Conservation (phyloP, 108 stramenopile species). For the Cyclotella atomus region DNA sequence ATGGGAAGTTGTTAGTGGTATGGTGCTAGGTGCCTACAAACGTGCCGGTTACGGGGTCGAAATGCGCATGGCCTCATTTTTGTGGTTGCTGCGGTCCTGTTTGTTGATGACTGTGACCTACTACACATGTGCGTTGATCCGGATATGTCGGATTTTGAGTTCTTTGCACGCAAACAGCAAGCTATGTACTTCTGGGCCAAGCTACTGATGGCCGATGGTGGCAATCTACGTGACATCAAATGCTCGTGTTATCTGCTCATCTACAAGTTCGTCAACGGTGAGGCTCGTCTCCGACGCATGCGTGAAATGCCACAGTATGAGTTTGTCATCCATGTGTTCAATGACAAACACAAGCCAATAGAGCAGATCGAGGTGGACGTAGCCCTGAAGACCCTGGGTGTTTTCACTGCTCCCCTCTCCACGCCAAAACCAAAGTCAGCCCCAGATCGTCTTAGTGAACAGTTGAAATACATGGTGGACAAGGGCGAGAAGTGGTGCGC, state of each 20-base stretch:
- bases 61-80: not conserved
- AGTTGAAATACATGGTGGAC: too few relatives aligned
- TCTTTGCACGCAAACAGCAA: not conserved
- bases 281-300: not conserved
- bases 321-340: not conserved
- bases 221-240: not conserved
- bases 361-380: not conserved
- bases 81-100: not conserved
- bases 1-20: slow-evolving; percentile 6
- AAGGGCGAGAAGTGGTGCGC: too few relatives aligned
- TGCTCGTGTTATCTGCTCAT: not conserved
- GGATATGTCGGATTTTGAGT: not conserved
- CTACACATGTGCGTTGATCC: not conserved
- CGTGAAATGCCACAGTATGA: not conserved
- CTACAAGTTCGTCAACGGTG: not conserved
- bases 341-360: not conserved
- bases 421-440: not conserved
- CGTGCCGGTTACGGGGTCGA: not conserved
- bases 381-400: not conserved
- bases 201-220: slow-evolving; percentile 16
- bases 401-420: not conserved
- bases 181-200: slow-evolving; percentile 2
- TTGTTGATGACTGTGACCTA: slow-evolving; percentile 13
- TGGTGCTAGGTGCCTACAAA: slow-evolving; percentile 1
- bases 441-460: not conserved